Evolutionary conservation across 1,284 basidiomycete species (phyloP), one percentile per base, ranked within the genome.

Genomic region (Rhodotorula glutinis): DNA sequence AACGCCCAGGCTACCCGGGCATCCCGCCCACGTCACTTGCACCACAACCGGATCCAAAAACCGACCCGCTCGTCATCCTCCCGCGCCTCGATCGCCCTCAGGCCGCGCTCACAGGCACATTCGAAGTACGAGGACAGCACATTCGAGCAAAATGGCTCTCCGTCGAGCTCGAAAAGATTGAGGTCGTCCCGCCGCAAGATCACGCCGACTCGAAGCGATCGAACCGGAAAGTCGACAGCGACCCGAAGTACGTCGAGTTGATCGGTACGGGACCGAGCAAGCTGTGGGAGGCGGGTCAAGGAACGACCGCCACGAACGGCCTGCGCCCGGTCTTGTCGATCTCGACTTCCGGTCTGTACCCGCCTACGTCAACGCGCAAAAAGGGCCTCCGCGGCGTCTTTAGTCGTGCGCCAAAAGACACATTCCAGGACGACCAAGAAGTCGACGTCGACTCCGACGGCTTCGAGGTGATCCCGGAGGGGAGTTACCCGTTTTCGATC

Each of bases 161-260:
- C 2, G 60, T 72, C 53, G 70, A 72, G 38, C 51, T 72, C 23
- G 65, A 69, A 40, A 71, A 71, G 61, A 62, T 69, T 52, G 67
- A 66, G n/a, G n/a, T n/a, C n/a, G n/a, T n/a, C n/a, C n/a, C n/a
- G n/a, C n/a, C n/a, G n/a, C n/a, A n/a, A n/a, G n/a, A n/a, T n/a
- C n/a, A n/a, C n/a, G n/a, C n/a, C n/a, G n/a, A n/a, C n/a, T n/a
- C n/a, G 65, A 69, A 40, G 69, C 69, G 61, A 62, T 69, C 55
- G 67, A 66, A 49, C 5, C 25, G 0, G 38, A 33, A 49, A 23
- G 27, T 7, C 19, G 47, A 4, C 43, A 29, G 27, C 3, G 49
- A 60, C 30, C 43, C 23, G 46, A 43, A 43, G 29, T 60, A 33
- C n/a, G 59, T 69, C 41, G 70, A 72, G 49, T 43, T 72, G 38